phyloP scores from a whole-genome alignment of 2,329 filamentous ascomycete species.

The Aureobasidium melanogenum region DNA sequence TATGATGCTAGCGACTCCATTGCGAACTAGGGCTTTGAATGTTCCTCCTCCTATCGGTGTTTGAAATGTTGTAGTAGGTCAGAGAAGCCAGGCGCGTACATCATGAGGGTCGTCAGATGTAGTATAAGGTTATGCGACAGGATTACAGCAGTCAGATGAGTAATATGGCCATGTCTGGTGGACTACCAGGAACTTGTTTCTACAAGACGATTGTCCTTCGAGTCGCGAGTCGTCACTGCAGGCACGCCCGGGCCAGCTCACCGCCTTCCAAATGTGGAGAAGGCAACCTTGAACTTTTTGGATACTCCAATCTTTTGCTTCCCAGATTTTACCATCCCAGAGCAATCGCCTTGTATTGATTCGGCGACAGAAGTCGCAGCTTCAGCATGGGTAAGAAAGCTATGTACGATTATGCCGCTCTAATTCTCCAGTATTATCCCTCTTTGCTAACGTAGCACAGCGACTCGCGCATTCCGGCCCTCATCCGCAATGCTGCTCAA shows the following conservation, averaged over 20 bases:
- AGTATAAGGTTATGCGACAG: neutral
- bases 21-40: neutral
- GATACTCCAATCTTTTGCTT: neutral
- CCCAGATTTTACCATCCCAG: neutral
- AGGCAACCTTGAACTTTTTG: neutral
- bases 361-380: constrained; percentile 6
- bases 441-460: constrained; percentile 38
- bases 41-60: neutral
- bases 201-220: neutral
- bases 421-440: too few relatives aligned
- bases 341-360: neutral
- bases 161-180: neutral
- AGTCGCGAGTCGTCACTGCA: neutral
- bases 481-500: constrained; percentile 83
- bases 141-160: neutral
- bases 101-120: neutral
- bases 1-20: neutral
- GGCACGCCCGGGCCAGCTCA: neutral
- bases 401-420: constrained; percentile 21
- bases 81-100: neutral
- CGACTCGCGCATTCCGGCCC: constrained; percentile 80
- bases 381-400: constrained; percentile 49
- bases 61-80: neutral
- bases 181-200: neutral
- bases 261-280: too few relatives aligned